Evolutionary conservation across 257 asterid genomes (phyloP), one percentile per base, ranked within the genome.

Genomic region (Thymus quinquecostatus): DNA sequence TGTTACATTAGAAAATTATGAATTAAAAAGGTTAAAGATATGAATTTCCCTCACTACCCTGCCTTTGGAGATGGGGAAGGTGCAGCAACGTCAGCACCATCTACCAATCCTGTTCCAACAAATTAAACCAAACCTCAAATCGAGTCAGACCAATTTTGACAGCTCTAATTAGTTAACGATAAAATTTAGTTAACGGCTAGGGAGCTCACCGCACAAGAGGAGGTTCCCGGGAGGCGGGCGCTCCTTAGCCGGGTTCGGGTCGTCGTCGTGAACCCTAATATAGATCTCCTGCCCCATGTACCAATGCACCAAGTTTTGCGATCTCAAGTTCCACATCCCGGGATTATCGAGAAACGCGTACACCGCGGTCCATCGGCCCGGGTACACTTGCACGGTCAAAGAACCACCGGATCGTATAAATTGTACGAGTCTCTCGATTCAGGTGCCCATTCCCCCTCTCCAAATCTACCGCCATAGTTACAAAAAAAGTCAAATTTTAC

Each of bases 361-460:
- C 3, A 77, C 82, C 0, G 80, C 78, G 0, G 59, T 74, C 85
- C 82, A 81, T 50, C 78, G 32, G 6, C 78, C 64, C 0, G 85
- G 82, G 50, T 81, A 81, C 56, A 81, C 85, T 77, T 81, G 80
- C 50, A 77, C 82, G 0, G 85, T 77, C 28, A 80, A 81, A 2
- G 80, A 50, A 82, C 89, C 38, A 85, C 84, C 12, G 87, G 87
- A 57, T 85, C 86, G 5, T 64, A 70, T 8, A 85, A 10, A 45
- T 85, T 85, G 59, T 82, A 85, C 0, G 65, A 60, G 3, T 43
- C 63, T 1, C 87, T 79, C 11, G 80, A 79, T 36, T 43, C 82
- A 0, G 74, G 78, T 34, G 74, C 73, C 87, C 87, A 85, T 21
- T 80, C 85, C 58, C 89, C 89, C 27, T 67, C 65, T 1, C 89